Evolutionary conservation across 129 eudicot genomes (phyloP).

Genomic region (Helichrysum umbraculigerum): DNA sequence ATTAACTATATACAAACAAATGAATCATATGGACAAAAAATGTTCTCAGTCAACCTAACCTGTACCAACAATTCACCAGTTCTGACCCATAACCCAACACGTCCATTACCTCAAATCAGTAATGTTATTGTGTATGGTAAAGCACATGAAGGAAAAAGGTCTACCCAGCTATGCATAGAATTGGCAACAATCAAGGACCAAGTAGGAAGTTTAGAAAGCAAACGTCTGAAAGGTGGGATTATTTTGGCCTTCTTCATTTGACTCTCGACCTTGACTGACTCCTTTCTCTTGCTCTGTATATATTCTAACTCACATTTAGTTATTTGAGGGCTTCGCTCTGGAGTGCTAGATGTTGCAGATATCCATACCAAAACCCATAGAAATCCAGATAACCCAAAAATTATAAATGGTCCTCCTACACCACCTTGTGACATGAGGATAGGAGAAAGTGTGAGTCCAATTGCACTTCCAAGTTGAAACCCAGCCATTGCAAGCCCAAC

Average conservation of each 20-base stretch:
- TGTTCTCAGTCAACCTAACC: not conserved
- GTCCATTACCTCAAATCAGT: not conserved
- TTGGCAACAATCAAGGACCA: constrained; percentile 95
- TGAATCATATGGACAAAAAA: not conserved
- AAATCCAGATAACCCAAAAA: constrained; percentile 88
- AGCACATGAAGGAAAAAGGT: constrained; percentile 18
- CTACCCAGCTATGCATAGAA: constrained; percentile 99
- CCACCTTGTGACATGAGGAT: constrained; percentile 98
- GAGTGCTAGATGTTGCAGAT: constrained; percentile 93
- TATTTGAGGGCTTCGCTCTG: constrained; percentile 76
- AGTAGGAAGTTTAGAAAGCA: constrained; percentile 93
- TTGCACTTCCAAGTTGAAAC: constrained; percentile 98
- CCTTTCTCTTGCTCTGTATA: constrained; percentile 52
- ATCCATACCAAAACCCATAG: constrained; percentile 94
- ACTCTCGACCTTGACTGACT: constrained; percentile 38
- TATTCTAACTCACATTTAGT: constrained; percentile 69
- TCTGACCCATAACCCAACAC: constrained; percentile 12
- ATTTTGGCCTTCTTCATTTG: constrained; percentile 44
- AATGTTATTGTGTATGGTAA: constrained; percentile 11
- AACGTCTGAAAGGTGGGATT: constrained; percentile 83
- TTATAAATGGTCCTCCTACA: constrained; percentile 88
- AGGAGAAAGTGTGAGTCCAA: constrained; percentile 96
- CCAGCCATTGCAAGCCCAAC: constrained; percentile 99
- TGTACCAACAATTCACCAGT: not conserved
- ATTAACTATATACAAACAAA: not conserved